Base-by-base conservation (phyloP, 2,329 filamentous ascomycete genomes). In the Salinomyces thailandicus region DNA sequence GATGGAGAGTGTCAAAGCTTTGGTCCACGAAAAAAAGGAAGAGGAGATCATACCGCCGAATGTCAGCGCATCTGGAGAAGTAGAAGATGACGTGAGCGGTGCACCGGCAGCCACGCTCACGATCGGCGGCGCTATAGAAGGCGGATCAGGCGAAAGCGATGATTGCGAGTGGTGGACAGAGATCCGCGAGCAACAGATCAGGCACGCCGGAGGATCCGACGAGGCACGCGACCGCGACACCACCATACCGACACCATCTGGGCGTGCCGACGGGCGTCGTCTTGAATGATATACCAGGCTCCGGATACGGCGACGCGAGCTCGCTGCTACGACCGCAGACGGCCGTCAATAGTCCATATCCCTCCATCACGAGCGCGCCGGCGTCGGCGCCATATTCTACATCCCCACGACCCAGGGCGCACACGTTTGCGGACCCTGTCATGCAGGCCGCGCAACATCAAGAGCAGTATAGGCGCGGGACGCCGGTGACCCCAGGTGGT, bases 331-430 rank as follows among this genome's bases (percentile, higher is more conserved):
- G 46, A 22, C 41, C 41, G 11, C 36, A 36, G 14, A 31, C 22
- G 16, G 30, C 36, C 9, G 15, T 27, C 7, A 34, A 43, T 18
- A 44, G 37, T 31, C 41, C 35, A 42, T 58, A 41, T 62, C 59
- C 61, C 14, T 46, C 54, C 35, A 51, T 64, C 22, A 53, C 56
- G 15, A 42, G 50, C 30, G 52, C 59, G 14, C 22, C 24, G 12
- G 22, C 8, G 14, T 6, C 37, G 5, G 57, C 48, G 46, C 42
- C 42, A 16, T 36, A 40, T 26, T 22, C 37, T 27, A 31, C 35
- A 13, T 35, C 41, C 15, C 29, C 40, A 18, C 38, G 35, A 38
- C 41, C 39, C 19, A 17, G 39, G 5, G 39, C 39, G 20, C 39
- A 42, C 28, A 42, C 39, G 2, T 42, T 32, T 15, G 37, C 36